Evolutionary conservation across 306 rosid species (phyloP).

Genomic region (Quercus suber): DNA sequence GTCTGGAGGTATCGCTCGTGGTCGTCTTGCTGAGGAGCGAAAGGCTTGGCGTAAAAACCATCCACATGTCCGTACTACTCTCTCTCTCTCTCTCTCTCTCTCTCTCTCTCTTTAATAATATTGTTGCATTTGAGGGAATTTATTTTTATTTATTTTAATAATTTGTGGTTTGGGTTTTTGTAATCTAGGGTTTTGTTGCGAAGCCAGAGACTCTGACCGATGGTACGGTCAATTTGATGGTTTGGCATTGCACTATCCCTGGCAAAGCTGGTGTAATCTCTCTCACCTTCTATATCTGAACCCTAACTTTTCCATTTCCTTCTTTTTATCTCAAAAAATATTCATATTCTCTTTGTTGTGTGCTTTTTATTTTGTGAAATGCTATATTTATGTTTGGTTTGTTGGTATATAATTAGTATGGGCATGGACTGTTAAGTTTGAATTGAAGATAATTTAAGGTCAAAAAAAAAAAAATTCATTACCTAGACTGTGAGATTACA

Average conservation of each 20-base stretch:
- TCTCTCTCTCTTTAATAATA: background rate
- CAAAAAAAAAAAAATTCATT: no score
- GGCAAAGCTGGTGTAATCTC: conserved; percentile 75
- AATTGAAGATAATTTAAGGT: no score
- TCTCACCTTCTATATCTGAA: background rate
- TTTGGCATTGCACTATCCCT: conserved; percentile 96
- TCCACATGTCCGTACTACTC: conserved; percentile 69
- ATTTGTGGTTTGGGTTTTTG: background rate
- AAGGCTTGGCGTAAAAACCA: conserved; percentile 96
- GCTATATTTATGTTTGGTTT: background rate
- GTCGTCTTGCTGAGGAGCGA: conserved; percentile 88
- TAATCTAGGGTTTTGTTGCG: conserved; percentile 86
- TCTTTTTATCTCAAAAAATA: background rate
- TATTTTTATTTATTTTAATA: background rate
- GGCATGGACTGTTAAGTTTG: no score
- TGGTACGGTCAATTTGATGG: conserved; percentile 88
- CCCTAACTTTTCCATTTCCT: background rate
- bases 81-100: no score
- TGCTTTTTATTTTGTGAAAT: background rate
- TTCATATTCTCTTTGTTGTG: background rate
- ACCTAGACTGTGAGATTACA: no score
- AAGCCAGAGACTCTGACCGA: conserved; percentile 81
- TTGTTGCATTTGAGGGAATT: background rate
- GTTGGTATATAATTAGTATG: no score
- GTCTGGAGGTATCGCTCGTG: conserved; percentile 82